Base-by-base conservation (phyloP, 2,329 filamentous ascomycete genomes). In the Aspergillus ustus region DNA sequence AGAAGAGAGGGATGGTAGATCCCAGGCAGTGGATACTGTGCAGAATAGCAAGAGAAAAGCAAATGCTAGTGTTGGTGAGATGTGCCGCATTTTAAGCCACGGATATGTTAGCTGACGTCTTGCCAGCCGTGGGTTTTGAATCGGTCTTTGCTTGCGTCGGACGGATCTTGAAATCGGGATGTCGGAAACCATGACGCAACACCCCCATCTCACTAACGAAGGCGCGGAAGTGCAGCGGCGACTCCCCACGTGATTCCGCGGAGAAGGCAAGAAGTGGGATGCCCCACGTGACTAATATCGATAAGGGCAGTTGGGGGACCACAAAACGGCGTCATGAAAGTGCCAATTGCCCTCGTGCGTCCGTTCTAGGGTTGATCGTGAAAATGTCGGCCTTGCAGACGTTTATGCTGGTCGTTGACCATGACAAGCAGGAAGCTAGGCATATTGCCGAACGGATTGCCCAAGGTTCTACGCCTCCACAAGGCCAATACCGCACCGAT, bases 331-430 rank as follows among this genome's bases (percentile, higher is more conserved):
- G 60, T 65, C 61, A 66, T 63, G 61, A 65, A 44, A 56, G 57
- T 60, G 58, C 60, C 60, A 64, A 68, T 60, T 52, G 55, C 59
- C 50, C 29, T 51, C 31, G 49, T 34, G 37, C 54, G 34, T 58
- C 50, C 20, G 22, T 46, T 34, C 13, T 34, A 49, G 20, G 54
- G 53, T 52, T 48, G 45, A 66, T 67, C 59, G 62, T 59, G 63
- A 79, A 69, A 60, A 82, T 82, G 78, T 81, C 80, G 61, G 81
- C 80, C 64, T 69, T 81, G 65, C 80, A 81, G 73, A 77, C 75
- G 25, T 83, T 81, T 66, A 73, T 83, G 72, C 73, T 83, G 68
- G 76, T 78, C 51, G 75, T 81, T 40, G 80, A 82, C 63, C 77
- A 77, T 60, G 75, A 82, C 66, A 80, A 78, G 65, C 72, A 76